Conservation (phyloP, 1,139 yeast genomes). For the Blastobotrys buckinghamii region DNA sequence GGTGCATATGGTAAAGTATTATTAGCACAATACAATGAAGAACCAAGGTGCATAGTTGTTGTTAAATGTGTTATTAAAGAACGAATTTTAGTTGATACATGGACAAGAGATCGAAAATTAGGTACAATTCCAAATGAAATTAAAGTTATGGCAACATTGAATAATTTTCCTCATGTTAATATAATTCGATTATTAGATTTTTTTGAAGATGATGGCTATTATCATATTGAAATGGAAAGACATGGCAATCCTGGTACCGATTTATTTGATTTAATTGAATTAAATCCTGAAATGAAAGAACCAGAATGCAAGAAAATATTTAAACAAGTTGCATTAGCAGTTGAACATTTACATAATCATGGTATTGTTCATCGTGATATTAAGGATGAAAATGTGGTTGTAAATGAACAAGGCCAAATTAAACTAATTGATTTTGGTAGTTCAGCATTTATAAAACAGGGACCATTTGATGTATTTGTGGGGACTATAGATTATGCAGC, state of each 20-base stretch:
- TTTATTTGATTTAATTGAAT: conserved; percentile 83
- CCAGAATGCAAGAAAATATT: conserved; percentile 70
- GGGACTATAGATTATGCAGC: conserved; percentile 98
- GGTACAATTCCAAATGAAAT: conserved; percentile 96
- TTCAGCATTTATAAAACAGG: conserved; percentile 80
- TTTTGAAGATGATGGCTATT: conserved; percentile 84
- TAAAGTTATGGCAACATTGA: conserved; percentile 76
- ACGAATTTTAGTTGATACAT: conserved; percentile 88
- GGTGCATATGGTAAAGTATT: conserved; percentile 96
- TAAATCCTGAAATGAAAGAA: conserved; percentile 73
- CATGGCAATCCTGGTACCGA: conserved; percentile 90
- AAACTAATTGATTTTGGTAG: conserved; percentile 94
- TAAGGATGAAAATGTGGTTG: conserved; percentile 89
- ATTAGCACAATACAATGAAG: conserved; percentile 63
- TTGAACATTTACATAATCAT: conserved; percentile 71
- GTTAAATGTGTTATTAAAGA: conserved; percentile 89
- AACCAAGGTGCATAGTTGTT: conserved; percentile 59
- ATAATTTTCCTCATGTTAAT: conserved; percentile 57
- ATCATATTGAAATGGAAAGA: conserved; percentile 84
- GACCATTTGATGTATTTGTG: conserved; percentile 95
- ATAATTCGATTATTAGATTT: conserved; percentile 80
- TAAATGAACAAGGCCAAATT: conserved; percentile 49
- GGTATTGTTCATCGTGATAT: conserved; percentile 94
- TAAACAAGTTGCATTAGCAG: conserved; percentile 70
- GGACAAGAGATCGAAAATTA: conserved; percentile 86